Percentiles rank a stretch among this genome's conserved stretches.
Evolutionary conservation across 768 basidiomycete genomes (phyloP).

Genomic region (Mycena latifolia): DNA sequence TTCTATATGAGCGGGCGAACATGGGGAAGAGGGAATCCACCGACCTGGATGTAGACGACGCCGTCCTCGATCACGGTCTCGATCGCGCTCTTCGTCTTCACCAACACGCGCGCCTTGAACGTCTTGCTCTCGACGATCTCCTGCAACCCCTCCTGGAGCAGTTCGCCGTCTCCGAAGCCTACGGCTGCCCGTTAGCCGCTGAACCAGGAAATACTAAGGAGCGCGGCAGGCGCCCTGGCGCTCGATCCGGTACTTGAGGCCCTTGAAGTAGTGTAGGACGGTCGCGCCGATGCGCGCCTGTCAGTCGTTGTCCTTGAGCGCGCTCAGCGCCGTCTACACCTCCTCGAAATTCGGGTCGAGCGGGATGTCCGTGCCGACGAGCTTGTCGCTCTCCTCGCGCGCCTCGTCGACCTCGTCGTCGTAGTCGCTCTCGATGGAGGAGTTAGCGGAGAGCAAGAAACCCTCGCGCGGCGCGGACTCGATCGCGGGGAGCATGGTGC

Average conservation of each 20-base stretch:
- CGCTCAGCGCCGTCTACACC: conserved; percentile 42
- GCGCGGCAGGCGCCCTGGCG: conserved; percentile 30
- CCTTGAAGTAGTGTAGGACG: conserved; percentile 48
- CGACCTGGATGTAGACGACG: conserved; percentile 51
- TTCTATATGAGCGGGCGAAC: too few relatives aligned
- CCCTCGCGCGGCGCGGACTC: too few relatives aligned
- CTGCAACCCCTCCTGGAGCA: conserved; percentile 56
- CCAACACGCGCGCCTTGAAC: conserved; percentile 51
- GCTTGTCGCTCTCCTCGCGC: conserved; percentile 42
- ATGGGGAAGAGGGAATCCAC: too few relatives aligned
- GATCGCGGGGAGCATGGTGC: conserved; percentile 42
- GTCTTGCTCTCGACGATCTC: conserved; percentile 50
- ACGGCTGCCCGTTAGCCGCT: not conserved
- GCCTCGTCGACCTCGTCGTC: conserved; percentile 45
- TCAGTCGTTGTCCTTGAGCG: conserved; percentile 41
- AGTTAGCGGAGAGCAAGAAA: too few relatives aligned
- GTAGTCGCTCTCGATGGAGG: too few relatives aligned
- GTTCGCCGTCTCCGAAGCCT: conserved; percentile 52
- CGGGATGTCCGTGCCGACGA: conserved; percentile 45
- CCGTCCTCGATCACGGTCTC: conserved; percentile 53
- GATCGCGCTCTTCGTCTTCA: conserved; percentile 44
- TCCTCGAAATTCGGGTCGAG: conserved; percentile 55
- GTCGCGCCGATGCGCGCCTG: conserved; percentile 43
- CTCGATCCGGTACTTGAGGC: conserved; percentile 46
- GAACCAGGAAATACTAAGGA: too few relatives aligned